phyloP scores from a whole-genome alignment of 345 rosid species.

The Acer negundo region DNA sequence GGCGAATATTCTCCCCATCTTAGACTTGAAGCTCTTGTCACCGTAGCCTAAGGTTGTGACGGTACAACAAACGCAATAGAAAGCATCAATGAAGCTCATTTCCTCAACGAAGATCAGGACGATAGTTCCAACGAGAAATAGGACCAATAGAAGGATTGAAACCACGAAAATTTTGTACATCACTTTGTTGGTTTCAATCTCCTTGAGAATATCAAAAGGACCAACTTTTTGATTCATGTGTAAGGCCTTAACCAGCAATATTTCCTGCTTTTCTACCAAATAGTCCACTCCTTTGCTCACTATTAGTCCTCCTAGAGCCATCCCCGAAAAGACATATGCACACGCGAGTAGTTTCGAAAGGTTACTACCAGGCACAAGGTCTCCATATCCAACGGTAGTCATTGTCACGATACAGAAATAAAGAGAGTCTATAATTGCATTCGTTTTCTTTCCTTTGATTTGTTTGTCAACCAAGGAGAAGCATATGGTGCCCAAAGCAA shows the following conservation, averaged over 20 bases:
- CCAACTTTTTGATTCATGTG: conserved; percentile 44
- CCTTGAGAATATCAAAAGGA: conserved; percentile 47
- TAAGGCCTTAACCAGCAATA: conserved; percentile 62
- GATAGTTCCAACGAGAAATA: conserved; percentile 47
- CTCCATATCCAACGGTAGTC: conserved; percentile 98
- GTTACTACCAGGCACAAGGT: conserved; percentile 70
- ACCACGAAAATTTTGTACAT: conserved; percentile 56
- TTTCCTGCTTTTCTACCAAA: conserved; percentile 85
- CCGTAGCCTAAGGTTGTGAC: conserved; percentile 89
- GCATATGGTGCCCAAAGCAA: conserved; percentile 57
- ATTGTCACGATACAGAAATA: conserved; percentile 83
- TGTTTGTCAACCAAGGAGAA: conserved; percentile 57
- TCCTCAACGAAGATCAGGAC: conserved; percentile 51
- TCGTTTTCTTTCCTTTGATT: conserved; percentile 66
- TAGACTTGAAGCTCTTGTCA: conserved; percentile 67
- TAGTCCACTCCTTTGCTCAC: conserved; percentile 79
- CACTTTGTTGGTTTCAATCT: conserved; percentile 50
- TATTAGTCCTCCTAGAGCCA: conserved; percentile 67
- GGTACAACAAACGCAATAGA: conserved; percentile 85
- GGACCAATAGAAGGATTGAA: conserved; percentile 40
- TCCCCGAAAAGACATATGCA: conserved; percentile 75
- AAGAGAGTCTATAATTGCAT: conserved; percentile 61
- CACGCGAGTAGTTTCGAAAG: conserved; percentile 70
- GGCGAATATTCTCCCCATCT: conserved; percentile 65
- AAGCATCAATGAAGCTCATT: conserved; percentile 49